Conservation (phyloP, 352 stramenopile species). For the Stephanocyclus meneghinianus region DNA sequence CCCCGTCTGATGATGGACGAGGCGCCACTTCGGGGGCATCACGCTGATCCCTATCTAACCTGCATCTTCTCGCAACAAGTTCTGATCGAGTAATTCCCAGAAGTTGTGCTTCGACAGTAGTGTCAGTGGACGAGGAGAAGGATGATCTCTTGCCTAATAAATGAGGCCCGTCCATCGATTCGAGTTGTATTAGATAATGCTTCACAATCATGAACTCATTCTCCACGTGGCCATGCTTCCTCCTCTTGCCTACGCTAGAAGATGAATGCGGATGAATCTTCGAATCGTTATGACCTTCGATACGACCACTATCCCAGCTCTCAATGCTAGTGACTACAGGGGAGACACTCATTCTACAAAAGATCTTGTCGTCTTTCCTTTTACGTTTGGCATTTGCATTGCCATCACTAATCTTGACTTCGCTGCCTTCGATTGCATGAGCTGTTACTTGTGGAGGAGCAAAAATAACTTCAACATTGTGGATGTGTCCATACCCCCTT, state of each 20-base stretch:
- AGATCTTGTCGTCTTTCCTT: slow-evolving; percentile 29
- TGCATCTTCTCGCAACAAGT: slow-evolving; percentile 25
- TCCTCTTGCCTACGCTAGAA: not conserved
- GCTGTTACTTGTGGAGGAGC: not conserved
- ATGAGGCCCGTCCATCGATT: slow-evolving; percentile 24
- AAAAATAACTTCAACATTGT: slow-evolving; percentile 15
- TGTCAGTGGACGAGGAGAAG: slow-evolving; percentile 29
- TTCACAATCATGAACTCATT: slow-evolving; percentile 18
- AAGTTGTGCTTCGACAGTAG: slow-evolving; percentile 30
- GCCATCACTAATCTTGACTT: slow-evolving; percentile 12
- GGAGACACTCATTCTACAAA: slow-evolving; percentile 39
- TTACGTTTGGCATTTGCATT: slow-evolving; percentile 3
- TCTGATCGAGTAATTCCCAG: slow-evolving; percentile 33
- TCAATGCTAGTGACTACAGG: slow-evolving; percentile 20
- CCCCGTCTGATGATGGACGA: not conserved
- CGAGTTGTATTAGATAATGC: slow-evolving; percentile 38
- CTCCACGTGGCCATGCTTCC: not conserved
- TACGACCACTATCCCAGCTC: not conserved
- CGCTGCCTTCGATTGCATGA: slow-evolving; percentile 27
- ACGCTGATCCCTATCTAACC: slow-evolving; percentile 5
- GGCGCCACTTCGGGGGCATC: not conserved
- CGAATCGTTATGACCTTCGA: not conserved
- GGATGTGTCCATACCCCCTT: slow-evolving; percentile 32
- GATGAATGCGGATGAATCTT: not conserved
- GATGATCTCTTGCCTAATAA: slow-evolving; percentile 18